phyloP scores from a whole-genome alignment of 2,329 filamentous ascomycete species.

The Paracamarosporium sp. region DNA sequence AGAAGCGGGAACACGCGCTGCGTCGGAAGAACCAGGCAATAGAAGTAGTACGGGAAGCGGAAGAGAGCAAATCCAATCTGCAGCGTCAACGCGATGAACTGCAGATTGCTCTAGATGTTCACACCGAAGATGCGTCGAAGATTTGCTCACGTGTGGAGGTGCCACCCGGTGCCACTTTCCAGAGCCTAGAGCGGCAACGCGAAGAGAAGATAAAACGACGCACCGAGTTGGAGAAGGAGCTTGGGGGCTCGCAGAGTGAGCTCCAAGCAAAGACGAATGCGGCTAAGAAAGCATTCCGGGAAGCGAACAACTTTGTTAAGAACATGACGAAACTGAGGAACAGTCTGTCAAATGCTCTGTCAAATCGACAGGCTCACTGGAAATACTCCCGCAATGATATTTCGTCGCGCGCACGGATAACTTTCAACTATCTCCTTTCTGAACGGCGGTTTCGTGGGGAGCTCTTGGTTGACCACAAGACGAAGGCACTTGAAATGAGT shows the following conservation, averaged over 20 bases:
- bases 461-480: constrained; percentile 77
- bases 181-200: constrained; percentile 38
- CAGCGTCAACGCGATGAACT: constrained; percentile 36
- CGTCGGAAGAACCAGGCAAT: constrained; percentile 51
- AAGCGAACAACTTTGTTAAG: constrained; percentile 27
- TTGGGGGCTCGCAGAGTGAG: constrained; percentile 43
- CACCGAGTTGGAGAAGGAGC: constrained; percentile 32
- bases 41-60: constrained; percentile 40
- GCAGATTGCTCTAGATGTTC: constrained; percentile 31
- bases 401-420: constrained; percentile 81
- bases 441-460: constrained; percentile 88
- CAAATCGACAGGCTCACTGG: constrained; percentile 77
- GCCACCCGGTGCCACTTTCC: constrained; percentile 37
- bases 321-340: constrained; percentile 23
- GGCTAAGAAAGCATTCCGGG: constrained; percentile 35
- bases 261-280: constrained; percentile 31
- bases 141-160: constrained; percentile 38
- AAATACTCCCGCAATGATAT: constrained; percentile 82
- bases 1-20: constrained; percentile 43
- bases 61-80: constrained; percentile 35
- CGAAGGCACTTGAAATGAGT: constrained; percentile 77
- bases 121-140: constrained; percentile 19
- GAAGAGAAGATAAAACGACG: constrained; percentile 37
- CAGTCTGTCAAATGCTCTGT: constrained; percentile 68
- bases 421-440: constrained; percentile 86